Base-by-base conservation (phyloP, 139 green algal species). In the Edaphochlamys debaryana region DNA sequence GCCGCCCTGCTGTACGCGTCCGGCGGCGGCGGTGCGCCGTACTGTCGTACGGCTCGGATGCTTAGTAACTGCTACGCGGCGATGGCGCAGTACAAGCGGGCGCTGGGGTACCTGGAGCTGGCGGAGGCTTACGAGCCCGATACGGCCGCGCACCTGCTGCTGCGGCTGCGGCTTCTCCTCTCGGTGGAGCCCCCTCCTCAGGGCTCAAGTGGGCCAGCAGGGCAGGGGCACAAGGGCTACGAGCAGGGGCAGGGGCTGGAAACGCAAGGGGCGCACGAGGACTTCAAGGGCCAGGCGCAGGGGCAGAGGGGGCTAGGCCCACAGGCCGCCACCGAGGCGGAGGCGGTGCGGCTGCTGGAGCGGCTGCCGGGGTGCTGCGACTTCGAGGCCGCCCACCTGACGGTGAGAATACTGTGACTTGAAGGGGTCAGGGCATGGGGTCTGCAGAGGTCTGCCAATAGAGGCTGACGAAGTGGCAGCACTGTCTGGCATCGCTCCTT, bases 11-110 rank as follows among this genome's bases (percentile, higher is more conserved):
- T 81, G 40, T 81, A 81, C 60, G 75, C 60, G 1, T 37, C 60
- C 15, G 42, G 62, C 41, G 75, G 75, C 60, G 75, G 75, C 60
- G 23, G 75, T 41, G 75, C 40, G 60, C 60, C 60, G 60, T 81
- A 81, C 41, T 81, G 75, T n/a, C 75, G 75, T 71, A 81, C 75
- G 2, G 75, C 75, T 8, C 40, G 75, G 29, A 81, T 81, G 75
- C 75, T 81, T 0, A 81, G 60, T 60, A 63, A 25, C 75, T 81
- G 75, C 60, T 81, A 81, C 32, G 75, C 75, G 11, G 60, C 75
- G 6, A 15, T 64, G 60, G 75, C 60, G 9, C 60, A 81, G 75
- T 1, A 25, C 7, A 40, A 32, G 13, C 42, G 64, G 13, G 75
- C 75, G 30, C 11, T 71, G n/a, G 75, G 60, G 7, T 81, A 81